Base-by-base conservation (phyloP, 352 stramenopile genomes). In the Aphanomyces euteiches region DNA sequence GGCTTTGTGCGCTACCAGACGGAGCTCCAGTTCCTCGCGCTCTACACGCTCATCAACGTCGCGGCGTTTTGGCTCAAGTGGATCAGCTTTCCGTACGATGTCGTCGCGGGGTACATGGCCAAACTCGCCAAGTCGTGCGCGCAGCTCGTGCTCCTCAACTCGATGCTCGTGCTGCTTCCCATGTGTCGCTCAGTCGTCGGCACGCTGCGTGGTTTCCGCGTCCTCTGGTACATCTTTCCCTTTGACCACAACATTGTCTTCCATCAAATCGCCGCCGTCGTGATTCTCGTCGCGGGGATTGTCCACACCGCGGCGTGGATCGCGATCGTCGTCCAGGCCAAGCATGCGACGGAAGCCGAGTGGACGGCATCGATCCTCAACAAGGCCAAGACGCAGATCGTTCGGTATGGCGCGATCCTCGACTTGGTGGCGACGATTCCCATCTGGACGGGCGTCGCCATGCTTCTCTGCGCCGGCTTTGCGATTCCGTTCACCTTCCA, bases 141-240 rank as follows among this genome's bases (percentile, higher is more conserved):
- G 10, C 78, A 87, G 47, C 60, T 78, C 56, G 68, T 79, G 7
- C 50, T 83, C 56, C n/a, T 85, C 19, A 85, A 85, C 67, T 48
- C 58, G 17, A 59, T 56, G 43, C 59, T 79, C 12, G 64, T 75
- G 38, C n/a, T 85, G 0, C 41, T 84, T 37, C 73, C 67, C 13
- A 65, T 84, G 19, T 83, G 78, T 50, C 73, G 81, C 53, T 73
- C 74, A 10, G 47, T 73, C 7, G 7, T 83, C 39, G 65, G 72
- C 4, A 47, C 50, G 28, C 47, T 82, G 0, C 79, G 73, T 45
- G 15, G 41, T 41, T 1, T 54, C 19, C 45, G 43, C 5, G 61
- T 67, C 15, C 37, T 64, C 36, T 37, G 39, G 13, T 15, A 15
- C 65, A 41, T 73, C 36, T 47, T 69, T 7, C 48, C 78, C 13